Evolutionary conservation across 2,329 filamentous ascomycete genomes (phyloP), one percentile per base, ranked within the genome.

Genomic region (Botryotinia convoluta): DNA sequence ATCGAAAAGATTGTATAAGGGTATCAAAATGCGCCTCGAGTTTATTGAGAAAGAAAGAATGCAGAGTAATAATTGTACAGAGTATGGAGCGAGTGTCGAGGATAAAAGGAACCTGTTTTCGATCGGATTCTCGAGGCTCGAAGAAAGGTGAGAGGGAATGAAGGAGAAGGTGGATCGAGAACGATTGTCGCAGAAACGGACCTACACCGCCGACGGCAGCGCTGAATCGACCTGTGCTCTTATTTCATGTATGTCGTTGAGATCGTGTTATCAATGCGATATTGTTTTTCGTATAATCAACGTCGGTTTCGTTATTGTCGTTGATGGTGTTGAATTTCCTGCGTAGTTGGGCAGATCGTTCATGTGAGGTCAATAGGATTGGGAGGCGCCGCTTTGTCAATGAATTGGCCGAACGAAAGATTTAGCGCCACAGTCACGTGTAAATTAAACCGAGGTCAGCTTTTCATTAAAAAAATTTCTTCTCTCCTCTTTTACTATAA

Each of bases 211-310:
- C 75, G 77, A 74, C 72, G 64, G 72, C 74, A 75, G 74, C 73
- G 75, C 71, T 75, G 35, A 57, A 74, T 44, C 64, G 69, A 69
- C 65, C n/a, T n/a, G 51, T 39, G 59, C 48, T 68, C 20, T 69
- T 74, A 73, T 71, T 74, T 74, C 76, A 79, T 79, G 39, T 74
- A 77, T 69, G 48, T 72, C 65, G 29, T 71, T 57, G 32, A 29
- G 61, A 32, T 37, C 8, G 63, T 69, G 39, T 16, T 39, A 60
- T 71, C 61, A 48, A 75, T 60, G 74, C 72, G 73, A 77, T 75
- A 44, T 61, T 20, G 7, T 35, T 62, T 69, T 57, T 54, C 54
- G 44, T 68, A 32, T 22, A 45, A 72, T 62, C 68, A 69, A 74
- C 68, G 62, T n/a, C 18, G 32, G 12, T 57, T 69, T 75, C 73